These are phyloP conservation scores for Carallia brachiata DNA, from an alignment of 345 rosid species.

Conservation along the genomic window DNA sequence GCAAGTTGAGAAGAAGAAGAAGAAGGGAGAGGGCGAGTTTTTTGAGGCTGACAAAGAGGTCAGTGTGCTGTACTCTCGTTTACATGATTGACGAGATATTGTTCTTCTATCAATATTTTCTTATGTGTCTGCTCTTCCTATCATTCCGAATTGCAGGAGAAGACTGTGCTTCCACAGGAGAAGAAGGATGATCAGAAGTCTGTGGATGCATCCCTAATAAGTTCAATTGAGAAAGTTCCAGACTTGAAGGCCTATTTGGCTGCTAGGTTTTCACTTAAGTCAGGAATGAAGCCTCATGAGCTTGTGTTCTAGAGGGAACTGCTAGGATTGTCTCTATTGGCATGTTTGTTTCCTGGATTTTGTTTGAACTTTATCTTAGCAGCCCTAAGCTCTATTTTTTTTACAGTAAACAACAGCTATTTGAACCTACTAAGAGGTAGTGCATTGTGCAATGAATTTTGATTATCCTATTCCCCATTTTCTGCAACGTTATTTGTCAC, in stretches of 20 bases:
- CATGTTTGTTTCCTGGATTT: neutral
- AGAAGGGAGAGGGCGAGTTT: slow-evolving; percentile 75
- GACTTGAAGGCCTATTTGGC: slow-evolving; percentile 78
- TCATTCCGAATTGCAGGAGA: slow-evolving; percentile 41
- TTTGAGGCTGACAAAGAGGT: slow-evolving; percentile 75
- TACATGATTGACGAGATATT: neutral
- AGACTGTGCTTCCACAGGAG: slow-evolving; percentile 62
- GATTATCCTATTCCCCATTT: neutral
- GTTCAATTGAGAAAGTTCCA: slow-evolving; percentile 61
- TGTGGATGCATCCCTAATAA: slow-evolving; percentile 56
- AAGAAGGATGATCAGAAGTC: slow-evolving; percentile 85
- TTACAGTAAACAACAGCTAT: slow-evolving; percentile 15
- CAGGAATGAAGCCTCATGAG: slow-evolving; percentile 38
- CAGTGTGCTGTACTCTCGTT: neutral
- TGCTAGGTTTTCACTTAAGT: slow-evolving; percentile 65
- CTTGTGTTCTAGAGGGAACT: slow-evolving; percentile 24
- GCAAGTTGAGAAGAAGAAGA: slow-evolving; percentile 65
- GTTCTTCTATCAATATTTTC: neutral
- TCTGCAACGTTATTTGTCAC: neutral
- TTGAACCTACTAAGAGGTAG: neutral
- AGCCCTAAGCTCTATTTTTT: slow-evolving; percentile 14
- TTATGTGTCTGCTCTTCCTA: no score
- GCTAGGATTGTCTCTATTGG: slow-evolving; percentile 5
- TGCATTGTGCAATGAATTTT: slow-evolving; percentile 21
- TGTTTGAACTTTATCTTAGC: slow-evolving; percentile 11